Base-by-base conservation (phyloP, 345 rosid species). In the Citrus medica region DNA sequence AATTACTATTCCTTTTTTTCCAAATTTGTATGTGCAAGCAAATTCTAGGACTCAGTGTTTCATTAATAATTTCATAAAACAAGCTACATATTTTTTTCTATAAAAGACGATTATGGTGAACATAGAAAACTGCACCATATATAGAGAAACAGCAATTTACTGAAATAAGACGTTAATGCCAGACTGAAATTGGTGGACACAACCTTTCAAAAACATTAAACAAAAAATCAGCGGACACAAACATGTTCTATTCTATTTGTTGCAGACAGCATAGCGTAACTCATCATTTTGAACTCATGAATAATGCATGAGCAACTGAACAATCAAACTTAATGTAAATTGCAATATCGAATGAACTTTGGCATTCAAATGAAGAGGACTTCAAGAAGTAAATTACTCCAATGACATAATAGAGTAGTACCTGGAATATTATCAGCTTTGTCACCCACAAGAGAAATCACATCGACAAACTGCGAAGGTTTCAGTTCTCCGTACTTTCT, bases 371-470 rank as follows among this genome's bases (percentile, higher is more conserved):
- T 27, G n/a, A 74, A 61, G 67, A 24, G 28, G 27, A 55, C 67
- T 55, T 14, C 75, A 65, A 25, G 48, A 16, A 53, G 56, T 24
- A 10, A 62, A 30, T 17, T 53, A 59, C 69, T 21, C 24, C 48
- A 53, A 60, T 9, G 33, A 46, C 6, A 74, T 40, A 38, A 58
- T 38, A 69, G 48, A 30, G 40, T 25, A 56, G 38, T 63, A 95
- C 99, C 98, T 88, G 98, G 98, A 84, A 94, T 95, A 77, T 95
- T 92, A 80, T 95, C 99, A 66, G 89, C 78, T 75, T 79, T 83
- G 86, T 95, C 99, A 82, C 99, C 98, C 85, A 89, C 84, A 73
- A 95, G 94, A 69, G 98, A 79, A 63, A 91, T 82, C 24, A 92
- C 79, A 84, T 95, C 99, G 80, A 92, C 98, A 84, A 94, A 93